Base-by-base conservation (phyloP, 2,329 filamentous ascomycete species). In the Stromatinia cepivora region DNA sequence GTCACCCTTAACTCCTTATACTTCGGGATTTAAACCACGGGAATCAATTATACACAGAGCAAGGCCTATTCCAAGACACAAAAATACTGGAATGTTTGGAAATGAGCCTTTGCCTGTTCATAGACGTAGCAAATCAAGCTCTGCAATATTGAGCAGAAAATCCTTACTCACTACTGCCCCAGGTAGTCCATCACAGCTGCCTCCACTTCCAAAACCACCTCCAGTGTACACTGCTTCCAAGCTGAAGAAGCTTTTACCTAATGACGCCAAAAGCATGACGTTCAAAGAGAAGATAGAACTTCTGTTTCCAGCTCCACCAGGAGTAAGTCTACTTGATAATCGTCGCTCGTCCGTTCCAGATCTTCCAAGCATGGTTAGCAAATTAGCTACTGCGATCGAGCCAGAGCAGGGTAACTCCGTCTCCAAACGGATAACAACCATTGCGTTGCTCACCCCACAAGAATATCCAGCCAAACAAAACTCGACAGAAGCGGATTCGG, bases 221-320 rank as follows among this genome's bases (percentile, higher is more conserved):
- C 73, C 72, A 31, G 74, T 85, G 1, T 81, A 80, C 63, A 84
- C 79, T 69, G 79, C 81, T 25, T 79, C 79, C 34, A 74, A 78
- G 22, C 73, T 79, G 9, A 70, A 77, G 52, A 77, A 82, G 22
- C 79, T 85, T 25, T 79, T 81, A 8, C 82, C 84, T 3, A 87
- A 86, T 70, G 78, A 85, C 70, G 86, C 84, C 4, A 84, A 82
- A 76, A 87, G 84, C 75, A 87, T 87, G 85, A 86, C 84, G 0
- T 83, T 86, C 71, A 80, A 87, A 65, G 86, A 87, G 73, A 87
- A 87, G 75, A 85, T 87, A 79, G 78, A 81, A 1, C 76, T 86
- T 7, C 77, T 88, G 34, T 86, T 85, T 71, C 80, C 82, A 4
- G 76, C 78, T 10, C 81, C 63, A 70, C 79, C 61, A 77, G 77